phyloP scores from a whole-genome alignment of 495 filamentous ascomycete genomes.

The Aspergillus heteromorphus region DNA sequence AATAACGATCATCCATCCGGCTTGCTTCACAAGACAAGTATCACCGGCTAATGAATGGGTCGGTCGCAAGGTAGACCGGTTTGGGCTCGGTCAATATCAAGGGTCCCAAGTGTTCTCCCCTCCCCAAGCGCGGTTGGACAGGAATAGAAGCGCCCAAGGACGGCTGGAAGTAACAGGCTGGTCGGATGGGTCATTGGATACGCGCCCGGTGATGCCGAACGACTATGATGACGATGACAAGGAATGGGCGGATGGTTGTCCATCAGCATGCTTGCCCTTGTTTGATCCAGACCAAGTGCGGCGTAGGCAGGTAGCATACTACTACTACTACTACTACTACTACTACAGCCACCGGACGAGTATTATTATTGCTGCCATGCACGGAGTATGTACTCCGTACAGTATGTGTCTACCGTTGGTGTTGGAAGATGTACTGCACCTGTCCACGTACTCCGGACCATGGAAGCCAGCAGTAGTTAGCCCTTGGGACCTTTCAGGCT shows the following conservation, averaged over 20 bases:
- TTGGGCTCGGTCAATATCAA: background rate
- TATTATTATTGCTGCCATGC: background rate
- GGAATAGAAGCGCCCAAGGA: slow-evolving; percentile 2
- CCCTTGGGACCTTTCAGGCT: background rate
- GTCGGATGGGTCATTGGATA: slow-evolving; percentile 5
- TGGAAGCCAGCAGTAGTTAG: background rate
- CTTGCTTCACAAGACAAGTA: background rate
- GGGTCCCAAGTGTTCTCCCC: background rate
- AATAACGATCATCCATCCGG: background rate
- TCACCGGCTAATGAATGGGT: background rate
- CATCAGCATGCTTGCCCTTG: background rate
- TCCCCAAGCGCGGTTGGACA: slow-evolving; percentile 2
- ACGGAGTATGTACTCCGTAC: too few relatives aligned
- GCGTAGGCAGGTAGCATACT: background rate
- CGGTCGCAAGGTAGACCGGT: background rate
- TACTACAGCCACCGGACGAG: background rate
- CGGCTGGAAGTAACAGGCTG: background rate
- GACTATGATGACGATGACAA: background rate
- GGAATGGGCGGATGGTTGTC: background rate
- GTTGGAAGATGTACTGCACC: background rate
- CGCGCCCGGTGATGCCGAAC: slow-evolving; percentile 13
- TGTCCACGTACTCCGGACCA: background rate
- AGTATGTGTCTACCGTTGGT: background rate
- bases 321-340: background rate
- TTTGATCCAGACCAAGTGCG: background rate